Base-by-base conservation (phyloP, 306 rosid genomes). In the Ormosia emarginata region DNA sequence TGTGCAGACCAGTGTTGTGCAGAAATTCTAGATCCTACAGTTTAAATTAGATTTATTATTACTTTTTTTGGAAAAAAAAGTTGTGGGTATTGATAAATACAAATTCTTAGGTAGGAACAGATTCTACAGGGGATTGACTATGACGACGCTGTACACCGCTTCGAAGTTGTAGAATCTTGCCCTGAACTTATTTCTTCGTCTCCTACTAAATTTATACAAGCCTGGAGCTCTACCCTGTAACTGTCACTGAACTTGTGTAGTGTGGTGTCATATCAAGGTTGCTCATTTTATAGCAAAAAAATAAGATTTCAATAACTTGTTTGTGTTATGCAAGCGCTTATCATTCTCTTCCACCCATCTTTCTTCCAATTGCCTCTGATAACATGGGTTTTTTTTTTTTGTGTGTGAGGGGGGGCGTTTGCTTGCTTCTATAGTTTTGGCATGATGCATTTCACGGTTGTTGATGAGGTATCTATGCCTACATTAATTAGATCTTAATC, bases 21-120 rank as follows among this genome's bases (percentile, higher is more conserved):
- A 70, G 71, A 71, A 78, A 78, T 66, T 63, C 64, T 83, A 59
- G 61, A 50, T 83, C n/a, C 24, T 41, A 40, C 17, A 52, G 43
- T 77, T 83, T 49, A 65, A 32, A 70, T 15, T 58, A n/a, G 40
- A 9, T 24, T 14, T 75, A 13, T 18, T 67, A n/a, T 44, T 33
- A 56, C 8, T 4, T 63, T 57, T 37, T 30, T 0, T 14, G 7
- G n/a, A n/a, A 39, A 43, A 33, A 5, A 56, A 47, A 6, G 24
- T 64, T 32, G 71, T 57, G 33, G 24, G 74, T 49, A 17, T 61
- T 34, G 30, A 70, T 59, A 37, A 39, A 7, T 77, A 78, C 40
- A 52, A 40, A 14, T 6, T 72, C 36, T 43, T 71, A 64, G 56
- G 47, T 66, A 73, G 81, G 41, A 79, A 66, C 2, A 79, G 72